Evolutionary conservation across 2,329 filamentous ascomycete species (phyloP).

Genomic region (Decorospora gaudefroyi): DNA sequence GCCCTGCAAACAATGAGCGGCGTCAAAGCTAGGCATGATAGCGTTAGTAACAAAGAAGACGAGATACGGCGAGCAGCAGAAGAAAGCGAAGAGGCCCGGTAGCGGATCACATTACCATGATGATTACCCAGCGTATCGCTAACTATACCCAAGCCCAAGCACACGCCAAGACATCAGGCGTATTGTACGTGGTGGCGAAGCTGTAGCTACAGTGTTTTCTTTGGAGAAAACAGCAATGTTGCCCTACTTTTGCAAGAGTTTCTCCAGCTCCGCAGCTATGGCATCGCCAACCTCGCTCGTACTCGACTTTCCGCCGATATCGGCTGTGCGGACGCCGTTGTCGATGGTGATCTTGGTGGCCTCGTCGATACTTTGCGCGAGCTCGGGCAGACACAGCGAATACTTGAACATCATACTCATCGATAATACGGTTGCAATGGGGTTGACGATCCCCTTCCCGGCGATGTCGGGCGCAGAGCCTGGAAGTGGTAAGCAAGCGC

Average conservation of each 20-base stretch:
- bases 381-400: slow-evolving; percentile 76
- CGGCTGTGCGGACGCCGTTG: slow-evolving; percentile 74
- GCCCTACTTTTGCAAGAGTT: slow-evolving; percentile 58
- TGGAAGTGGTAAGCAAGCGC: slow-evolving; percentile 41
- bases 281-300: slow-evolving; percentile 85
- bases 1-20: too few relatives aligned
- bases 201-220: too few relatives aligned
- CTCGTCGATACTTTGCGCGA: slow-evolving; percentile 78
- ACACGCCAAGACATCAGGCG: background rate
- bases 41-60: too few relatives aligned
- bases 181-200: too few relatives aligned
- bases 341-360: slow-evolving; percentile 83
- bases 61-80: too few relatives aligned
- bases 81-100: too few relatives aligned
- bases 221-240: too few relatives aligned
- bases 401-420: slow-evolving; percentile 96
- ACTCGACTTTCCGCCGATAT: slow-evolving; percentile 76
- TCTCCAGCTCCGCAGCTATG: slow-evolving; percentile 72
- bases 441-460: slow-evolving; percentile 88
- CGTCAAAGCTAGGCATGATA: too few relatives aligned
- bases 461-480: slow-evolving; percentile 92
- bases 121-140: background rate
- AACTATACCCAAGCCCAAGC: background rate
- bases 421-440: slow-evolving; percentile 87
- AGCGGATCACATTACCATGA: too few relatives aligned